Percentiles rank a stretch among this genome's conserved stretches.
Conservation (phyloP, 1,139 yeast genomes). For the Geotrichum siamense region DNA sequence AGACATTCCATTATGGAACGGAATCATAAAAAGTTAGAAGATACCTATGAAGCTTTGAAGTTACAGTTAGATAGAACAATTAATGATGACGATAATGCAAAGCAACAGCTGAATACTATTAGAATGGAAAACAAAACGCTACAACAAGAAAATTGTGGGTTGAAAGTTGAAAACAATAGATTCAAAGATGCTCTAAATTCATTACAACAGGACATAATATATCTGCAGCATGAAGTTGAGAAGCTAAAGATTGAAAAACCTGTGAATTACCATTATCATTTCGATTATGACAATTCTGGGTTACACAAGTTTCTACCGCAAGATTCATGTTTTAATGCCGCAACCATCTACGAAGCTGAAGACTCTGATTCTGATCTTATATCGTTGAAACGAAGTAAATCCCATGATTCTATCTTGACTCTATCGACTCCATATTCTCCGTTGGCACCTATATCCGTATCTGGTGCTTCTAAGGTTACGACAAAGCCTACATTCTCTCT, state of each 20-base stretch:
- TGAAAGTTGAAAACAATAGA: conserved; percentile 17
- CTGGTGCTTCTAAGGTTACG: neutral
- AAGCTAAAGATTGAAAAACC: conserved; percentile 9
- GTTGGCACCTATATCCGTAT: neutral
- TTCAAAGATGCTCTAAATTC: conserved; percentile 16
- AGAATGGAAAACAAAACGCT: neutral
- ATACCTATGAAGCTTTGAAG: conserved; percentile 24
- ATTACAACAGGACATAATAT: conserved; percentile 15
- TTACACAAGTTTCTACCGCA: conserved; percentile 11
- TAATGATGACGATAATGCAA: neutral
- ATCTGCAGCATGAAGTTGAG: conserved; percentile 8
- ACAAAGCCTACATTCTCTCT: conserved; percentile 6
- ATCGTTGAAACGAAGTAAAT: neutral
- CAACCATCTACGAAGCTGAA: conserved; percentile 4
- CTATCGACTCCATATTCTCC: neutral
- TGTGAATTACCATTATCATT: conserved; percentile 15
- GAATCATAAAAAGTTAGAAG: conserved; percentile 23
- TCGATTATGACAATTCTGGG: conserved; percentile 4
- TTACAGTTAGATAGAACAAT: conserved; percentile 9
- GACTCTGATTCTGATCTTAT: conserved; percentile 1
- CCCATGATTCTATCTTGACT: conserved; percentile 7
- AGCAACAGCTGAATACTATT: too few relatives aligned
- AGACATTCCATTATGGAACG: conserved; percentile 25
- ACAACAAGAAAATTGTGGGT: conserved; percentile 12
- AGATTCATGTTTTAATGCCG: conserved; percentile 12